These are phyloP conservation scores for Epichloe amarillans DNA, from an alignment of 2,329 filamentous ascomycete genomes.

Conservation along the genomic window DNA sequence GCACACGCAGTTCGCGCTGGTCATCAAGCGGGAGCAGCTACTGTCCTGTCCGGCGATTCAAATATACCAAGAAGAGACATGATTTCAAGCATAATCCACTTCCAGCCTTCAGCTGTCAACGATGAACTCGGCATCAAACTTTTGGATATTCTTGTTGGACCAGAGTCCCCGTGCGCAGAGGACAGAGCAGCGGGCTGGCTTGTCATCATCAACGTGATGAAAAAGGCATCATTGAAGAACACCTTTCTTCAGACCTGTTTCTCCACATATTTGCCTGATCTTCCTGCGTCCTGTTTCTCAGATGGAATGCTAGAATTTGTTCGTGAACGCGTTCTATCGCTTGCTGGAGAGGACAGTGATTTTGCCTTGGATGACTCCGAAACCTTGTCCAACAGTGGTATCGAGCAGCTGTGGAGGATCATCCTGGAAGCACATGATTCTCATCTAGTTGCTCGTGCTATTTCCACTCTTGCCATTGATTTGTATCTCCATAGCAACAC, in stretches of 20 bases:
- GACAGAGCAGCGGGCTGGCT: conserved; percentile 59
- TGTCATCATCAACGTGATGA: conserved; percentile 39
- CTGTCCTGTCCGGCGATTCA: conserved; percentile 32
- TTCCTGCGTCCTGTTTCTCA: conserved; percentile 47
- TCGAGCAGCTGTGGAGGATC: conserved; percentile 73
- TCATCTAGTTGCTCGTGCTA: conserved; percentile 55
- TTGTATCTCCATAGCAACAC: conserved; percentile 52
- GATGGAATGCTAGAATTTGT: conserved; percentile 51
- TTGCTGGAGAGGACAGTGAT: conserved; percentile 30
- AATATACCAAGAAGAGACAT: conserved; percentile 44
- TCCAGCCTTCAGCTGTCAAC: conserved; percentile 49
- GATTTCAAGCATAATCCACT: conserved; percentile 42
- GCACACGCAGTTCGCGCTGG: conserved; percentile 34
- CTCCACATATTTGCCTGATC: conserved; percentile 39
- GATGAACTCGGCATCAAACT: conserved; percentile 47
- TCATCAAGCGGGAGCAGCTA: conserved; percentile 23
- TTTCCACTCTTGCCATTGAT: conserved; percentile 53
- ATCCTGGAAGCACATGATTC: conserved; percentile 54
- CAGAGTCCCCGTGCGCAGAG: conserved; percentile 40
- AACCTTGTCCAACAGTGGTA: conserved; percentile 37
- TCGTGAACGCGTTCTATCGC: conserved; percentile 33
- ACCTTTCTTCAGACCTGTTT: conserved; percentile 43
- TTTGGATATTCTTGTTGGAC: conserved; percentile 63
- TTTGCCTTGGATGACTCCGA: conserved; percentile 38
- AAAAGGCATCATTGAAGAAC: conserved; percentile 32